Evolutionary conservation across 2,329 filamentous ascomycete species (phyloP).

Genomic region (Fusarium sp.): DNA sequence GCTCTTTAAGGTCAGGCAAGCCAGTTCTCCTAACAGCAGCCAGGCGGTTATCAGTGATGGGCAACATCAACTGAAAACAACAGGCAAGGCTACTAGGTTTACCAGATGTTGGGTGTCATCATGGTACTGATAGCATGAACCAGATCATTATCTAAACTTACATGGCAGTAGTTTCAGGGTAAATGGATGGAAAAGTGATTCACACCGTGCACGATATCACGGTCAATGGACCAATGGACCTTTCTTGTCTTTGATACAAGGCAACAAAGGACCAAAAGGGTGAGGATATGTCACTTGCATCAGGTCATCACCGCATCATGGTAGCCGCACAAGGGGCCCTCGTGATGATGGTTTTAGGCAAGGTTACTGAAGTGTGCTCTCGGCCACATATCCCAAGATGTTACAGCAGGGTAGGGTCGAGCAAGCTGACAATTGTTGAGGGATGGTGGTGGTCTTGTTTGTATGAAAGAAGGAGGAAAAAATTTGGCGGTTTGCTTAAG

Average conservation of each 20-base stretch:
- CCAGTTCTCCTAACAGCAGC: conserved; percentile 44
- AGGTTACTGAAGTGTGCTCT: conserved; percentile 67
- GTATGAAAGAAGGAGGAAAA: conserved; percentile 49
- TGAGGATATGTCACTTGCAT: conserved; percentile 67
- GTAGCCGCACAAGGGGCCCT: conserved; percentile 72
- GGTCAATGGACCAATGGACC: not conserved
- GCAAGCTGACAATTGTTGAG: conserved; percentile 55
- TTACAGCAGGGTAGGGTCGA: conserved; percentile 56
- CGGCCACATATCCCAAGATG: conserved; percentile 66
- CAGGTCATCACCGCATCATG: conserved; percentile 78
- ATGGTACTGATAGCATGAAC: conserved; percentile 5
- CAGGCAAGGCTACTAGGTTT: conserved; percentile 53
- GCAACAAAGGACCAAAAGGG: conserved; percentile 9
- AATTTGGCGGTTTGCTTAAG: conserved; percentile 12
- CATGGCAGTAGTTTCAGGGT: not conserved
- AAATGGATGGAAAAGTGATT: not conserved
- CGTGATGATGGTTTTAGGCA: conserved; percentile 77
- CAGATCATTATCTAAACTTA: conserved; percentile 31
- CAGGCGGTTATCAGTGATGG: conserved; percentile 43
- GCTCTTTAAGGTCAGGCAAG: conserved; percentile 39
- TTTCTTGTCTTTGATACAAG: conserved; percentile 7
- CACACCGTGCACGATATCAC: not conserved
- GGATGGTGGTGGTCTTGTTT: conserved; percentile 58
- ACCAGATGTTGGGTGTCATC: conserved; percentile 58
- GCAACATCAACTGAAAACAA: conserved; percentile 40